These are phyloP conservation scores for Cercospora sesami DNA, from an alignment of 2,329 filamentous ascomycete genomes.

Conservation along the genomic window DNA sequence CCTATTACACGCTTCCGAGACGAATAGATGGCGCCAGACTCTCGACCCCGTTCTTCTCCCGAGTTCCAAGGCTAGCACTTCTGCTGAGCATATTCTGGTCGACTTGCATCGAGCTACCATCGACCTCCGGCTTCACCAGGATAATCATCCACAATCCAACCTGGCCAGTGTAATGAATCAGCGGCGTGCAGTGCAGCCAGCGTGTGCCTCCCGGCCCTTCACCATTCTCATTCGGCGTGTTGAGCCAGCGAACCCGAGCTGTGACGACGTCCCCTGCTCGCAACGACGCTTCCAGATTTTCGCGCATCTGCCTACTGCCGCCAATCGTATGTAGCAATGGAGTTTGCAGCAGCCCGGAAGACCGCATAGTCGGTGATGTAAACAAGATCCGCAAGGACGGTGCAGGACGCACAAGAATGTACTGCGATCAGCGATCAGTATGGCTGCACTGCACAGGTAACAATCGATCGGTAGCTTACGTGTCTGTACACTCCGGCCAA, in stretches of 20 bases:
- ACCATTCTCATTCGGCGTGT: slow-evolving; percentile 15
- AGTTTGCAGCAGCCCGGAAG: slow-evolving; percentile 16
- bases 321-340: slow-evolving; percentile 19
- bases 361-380: slow-evolving; percentile 18
- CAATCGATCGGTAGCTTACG: not conserved
- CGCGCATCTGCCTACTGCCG: slow-evolving; percentile 22
- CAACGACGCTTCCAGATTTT: slow-evolving; percentile 11
- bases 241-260: slow-evolving; percentile 18
- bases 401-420: slow-evolving; percentile 17
- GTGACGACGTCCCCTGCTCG: slow-evolving; percentile 15
- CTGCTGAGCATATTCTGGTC: not conserved
- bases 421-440: slow-evolving; percentile 2
- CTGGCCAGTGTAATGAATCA: slow-evolving; percentile 44
- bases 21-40: not conserved
- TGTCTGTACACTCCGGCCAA: slow-evolving; percentile 22
- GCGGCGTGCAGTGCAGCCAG: slow-evolving; percentile 20
- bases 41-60: not conserved
- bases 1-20: not conserved
- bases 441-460: not conserved
- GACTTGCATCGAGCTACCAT: slow-evolving; percentile 2
- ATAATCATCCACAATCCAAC: slow-evolving; percentile 45
- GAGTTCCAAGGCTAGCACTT: not conserved
- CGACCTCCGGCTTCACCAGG: slow-evolving; percentile 17
- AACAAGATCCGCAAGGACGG: slow-evolving; percentile 20
- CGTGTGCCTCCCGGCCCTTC: slow-evolving; percentile 9